Base-by-base conservation (phyloP, 2,329 filamentous ascomycete species). In the Fusarium metavorans region DNA sequence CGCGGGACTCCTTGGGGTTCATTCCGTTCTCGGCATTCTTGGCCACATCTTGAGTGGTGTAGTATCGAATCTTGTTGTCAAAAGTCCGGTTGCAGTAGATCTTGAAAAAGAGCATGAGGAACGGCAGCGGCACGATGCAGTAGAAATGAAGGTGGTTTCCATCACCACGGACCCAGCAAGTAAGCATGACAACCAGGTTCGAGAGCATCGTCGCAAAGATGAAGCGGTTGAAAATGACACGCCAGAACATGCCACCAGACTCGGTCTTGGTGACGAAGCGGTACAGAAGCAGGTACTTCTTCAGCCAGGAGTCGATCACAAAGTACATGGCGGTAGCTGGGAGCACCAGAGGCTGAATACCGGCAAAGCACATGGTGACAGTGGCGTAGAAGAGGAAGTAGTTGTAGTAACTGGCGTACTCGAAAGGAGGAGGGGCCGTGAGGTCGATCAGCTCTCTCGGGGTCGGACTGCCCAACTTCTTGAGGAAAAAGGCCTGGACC, bases 181-280 rank as follows among this genome's bases (percentile, higher is more conserved):
- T 89, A 32, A 97, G 86, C 62, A 94, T 94, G 30, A 95, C 91
- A 65, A 98, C 88, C 11, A 94, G 81, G 77, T 98, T 95, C 39
- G 94, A 90, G 10, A 99, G 85, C 32, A 97, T 90, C 1, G 91
- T 88, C 32, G 91, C 94, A 77, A 98, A 96, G 27, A 98, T 85
- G 81, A 98, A 88, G n/a, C 97, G 93, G 83, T 99, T 99, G 87
- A 95, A 97, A 8, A 98, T 83, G 1, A 95, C 90, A 20, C 95
- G 92, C 97, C 97, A 99, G 81, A 95, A 98, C 81, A 93, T 90
- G 60, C 97, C 97, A 10, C 95, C 97, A 0, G 95, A 98, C 81
- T 99, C 97, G 32, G 93, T 98, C 86, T 98, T 99, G 56, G 97
- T 99, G 74, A 97, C 90, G 80, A 98, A 98, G 74, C 98, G 93